Conservation (phyloP, 805 yeast genomes). For the Ogataea parapolymorpha region DNA sequence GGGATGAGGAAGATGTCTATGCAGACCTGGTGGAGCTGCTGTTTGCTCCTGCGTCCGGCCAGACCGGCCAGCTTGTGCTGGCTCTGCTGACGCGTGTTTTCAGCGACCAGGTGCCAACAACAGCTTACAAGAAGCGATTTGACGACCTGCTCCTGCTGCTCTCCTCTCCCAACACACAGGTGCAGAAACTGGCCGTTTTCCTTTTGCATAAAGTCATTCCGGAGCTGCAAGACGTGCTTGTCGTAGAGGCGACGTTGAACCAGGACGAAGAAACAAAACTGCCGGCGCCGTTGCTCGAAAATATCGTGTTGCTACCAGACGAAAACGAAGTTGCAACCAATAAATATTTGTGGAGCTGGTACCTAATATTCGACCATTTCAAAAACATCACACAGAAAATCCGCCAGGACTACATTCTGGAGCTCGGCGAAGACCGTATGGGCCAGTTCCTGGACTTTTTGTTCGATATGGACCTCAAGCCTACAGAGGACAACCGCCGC, state of each 20-base stretch:
- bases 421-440: constrained; percentile 51
- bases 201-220: constrained; percentile 41
- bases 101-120: constrained; percentile 26
- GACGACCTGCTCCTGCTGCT: constrained; percentile 36
- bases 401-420: constrained; percentile 56
- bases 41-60: constrained; percentile 24
- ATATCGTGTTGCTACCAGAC: constrained; percentile 35
- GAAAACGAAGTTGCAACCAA: constrained; percentile 37
- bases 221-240: constrained; percentile 52
- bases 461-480: constrained; percentile 45
- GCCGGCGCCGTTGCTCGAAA: constrained; percentile 40
- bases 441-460: constrained; percentile 49
- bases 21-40: constrained; percentile 45
- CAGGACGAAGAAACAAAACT: constrained; percentile 38
- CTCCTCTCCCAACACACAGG: constrained; percentile 26
- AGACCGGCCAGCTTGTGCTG: constrained; percentile 35
- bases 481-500: constrained; percentile 22
- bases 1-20: constrained; percentile 38
- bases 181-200: constrained; percentile 43
- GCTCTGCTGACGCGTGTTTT: constrained; percentile 29
- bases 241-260: constrained; percentile 57
- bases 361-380: constrained; percentile 57
- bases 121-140: constrained; percentile 32
- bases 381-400: constrained; percentile 61
- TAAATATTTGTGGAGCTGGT: constrained; percentile 67